Evolutionary conservation across 495 filamentous ascomycete species (phyloP).

Genomic region (Hypoxylon lenormandii): DNA sequence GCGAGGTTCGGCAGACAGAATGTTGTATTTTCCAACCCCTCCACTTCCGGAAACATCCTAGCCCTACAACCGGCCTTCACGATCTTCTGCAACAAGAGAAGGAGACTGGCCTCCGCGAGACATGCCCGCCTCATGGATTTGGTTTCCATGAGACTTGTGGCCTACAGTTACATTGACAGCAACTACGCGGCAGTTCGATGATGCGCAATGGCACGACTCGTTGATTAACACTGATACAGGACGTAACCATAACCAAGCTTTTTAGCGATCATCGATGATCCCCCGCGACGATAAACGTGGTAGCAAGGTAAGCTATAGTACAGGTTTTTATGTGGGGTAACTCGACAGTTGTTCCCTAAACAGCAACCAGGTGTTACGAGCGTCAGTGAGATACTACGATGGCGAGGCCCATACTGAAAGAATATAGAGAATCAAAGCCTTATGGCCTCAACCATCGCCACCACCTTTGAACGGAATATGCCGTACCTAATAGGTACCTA

Average conservation of each 20-base stretch:
- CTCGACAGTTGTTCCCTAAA: not conserved
- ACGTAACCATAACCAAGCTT: conserved; percentile 6
- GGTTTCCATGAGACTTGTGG: too few relatives aligned
- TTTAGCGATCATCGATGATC: conserved; percentile 18
- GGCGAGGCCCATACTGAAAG: not conserved
- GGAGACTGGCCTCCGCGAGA: too few relatives aligned
- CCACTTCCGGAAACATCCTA: conserved; percentile 1
- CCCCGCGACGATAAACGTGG: conserved; percentile 26
- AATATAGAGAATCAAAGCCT: too few relatives aligned
- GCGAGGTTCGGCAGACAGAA: conserved; percentile 29
- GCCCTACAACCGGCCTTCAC: not conserved
- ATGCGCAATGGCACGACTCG: not conserved
- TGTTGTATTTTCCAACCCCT: not conserved
- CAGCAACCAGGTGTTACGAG: not conserved
- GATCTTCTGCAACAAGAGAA: not conserved
- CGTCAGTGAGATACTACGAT: not conserved
- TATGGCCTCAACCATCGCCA: too few relatives aligned
- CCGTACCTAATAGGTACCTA: not conserved
- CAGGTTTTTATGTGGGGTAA: conserved; percentile 18
- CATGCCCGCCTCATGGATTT: too few relatives aligned
- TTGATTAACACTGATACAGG: too few relatives aligned
- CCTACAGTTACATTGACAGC: not conserved
- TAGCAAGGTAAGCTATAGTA: conserved; percentile 12
- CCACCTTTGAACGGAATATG: too few relatives aligned
- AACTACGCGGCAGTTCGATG: not conserved